Conservation (phyloP, 1,139 yeast species). For the Zygosaccharomyces pseudobailii region DNA sequence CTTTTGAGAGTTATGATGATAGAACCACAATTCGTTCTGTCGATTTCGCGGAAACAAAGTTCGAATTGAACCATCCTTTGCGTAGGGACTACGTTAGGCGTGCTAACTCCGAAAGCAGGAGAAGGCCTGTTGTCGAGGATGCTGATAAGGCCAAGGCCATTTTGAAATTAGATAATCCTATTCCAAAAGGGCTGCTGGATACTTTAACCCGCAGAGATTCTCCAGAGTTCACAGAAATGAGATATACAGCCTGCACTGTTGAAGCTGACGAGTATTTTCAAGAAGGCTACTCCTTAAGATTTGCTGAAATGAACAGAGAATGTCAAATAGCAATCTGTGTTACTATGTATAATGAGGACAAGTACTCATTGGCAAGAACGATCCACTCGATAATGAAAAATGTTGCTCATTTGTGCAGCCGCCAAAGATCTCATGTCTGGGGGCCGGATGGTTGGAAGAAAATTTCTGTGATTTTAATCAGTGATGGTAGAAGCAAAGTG, state of each 20-base stretch:
- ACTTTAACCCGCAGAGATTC: slow-evolving; percentile 78
- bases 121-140: slow-evolving; percentile 62
- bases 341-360: slow-evolving; percentile 96
- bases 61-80: slow-evolving; percentile 42
- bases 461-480: slow-evolving; percentile 80
- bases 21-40: slow-evolving; percentile 34
- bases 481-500: slow-evolving; percentile 90
- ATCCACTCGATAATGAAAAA: slow-evolving; percentile 91
- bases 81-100: slow-evolving; percentile 46
- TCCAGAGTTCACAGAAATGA: slow-evolving; percentile 91
- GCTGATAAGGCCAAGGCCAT: slow-evolving; percentile 46
- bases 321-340: slow-evolving; percentile 86
- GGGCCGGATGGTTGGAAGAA: slow-evolving; percentile 96
- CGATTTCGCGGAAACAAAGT: slow-evolving; percentile 35
- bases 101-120: slow-evolving; percentile 51
- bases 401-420: slow-evolving; percentile 76
- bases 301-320: slow-evolving; percentile 78
- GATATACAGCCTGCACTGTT: slow-evolving; percentile 89
- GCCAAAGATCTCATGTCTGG: slow-evolving; percentile 82
- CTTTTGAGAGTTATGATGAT: slow-evolving; percentile 26
- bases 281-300: slow-evolving; percentile 79
- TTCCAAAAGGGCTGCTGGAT: slow-evolving; percentile 78
- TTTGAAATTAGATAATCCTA: slow-evolving; percentile 85
- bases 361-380: slow-evolving; percentile 80
- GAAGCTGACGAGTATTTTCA: slow-evolving; percentile 79